Percentiles rank a stretch among this genome's conserved stretches.
These are phyloP conservation scores for Fusarium devonianum DNA, from an alignment of 2,329 filamentous ascomycete genomes.

Conservation along the genomic window DNA sequence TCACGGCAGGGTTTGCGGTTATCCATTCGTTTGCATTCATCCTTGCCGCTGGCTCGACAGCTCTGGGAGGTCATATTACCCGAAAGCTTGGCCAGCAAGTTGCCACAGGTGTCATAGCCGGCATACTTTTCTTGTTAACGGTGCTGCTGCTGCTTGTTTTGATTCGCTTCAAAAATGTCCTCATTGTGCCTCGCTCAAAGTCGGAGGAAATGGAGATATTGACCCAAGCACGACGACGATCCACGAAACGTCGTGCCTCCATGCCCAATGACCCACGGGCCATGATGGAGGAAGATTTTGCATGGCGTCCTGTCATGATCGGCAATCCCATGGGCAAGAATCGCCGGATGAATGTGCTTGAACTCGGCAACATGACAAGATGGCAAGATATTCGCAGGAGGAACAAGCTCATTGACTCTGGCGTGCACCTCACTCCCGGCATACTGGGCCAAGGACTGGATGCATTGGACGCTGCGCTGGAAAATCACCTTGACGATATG, in stretches of 20 bases:
- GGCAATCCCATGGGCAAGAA: conserved; percentile 74
- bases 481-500: conserved; percentile 48
- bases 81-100: conserved; percentile 71
- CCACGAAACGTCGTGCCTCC: conserved; percentile 54
- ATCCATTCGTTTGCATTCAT: conserved; percentile 75
- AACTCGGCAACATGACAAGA: conserved; percentile 71
- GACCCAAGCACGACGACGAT: conserved; percentile 58
- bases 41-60: conserved; percentile 72
- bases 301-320: conserved; percentile 75
- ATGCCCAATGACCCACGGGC: conserved; percentile 50
- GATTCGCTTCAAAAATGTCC: conserved; percentile 69
- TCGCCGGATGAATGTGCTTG: conserved; percentile 74
- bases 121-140: conserved; percentile 70
- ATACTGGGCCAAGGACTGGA: conserved; percentile 48
- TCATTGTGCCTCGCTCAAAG: conserved; percentile 71
- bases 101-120: conserved; percentile 72
- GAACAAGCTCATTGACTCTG: conserved; percentile 63
- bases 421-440: conserved; percentile 47
- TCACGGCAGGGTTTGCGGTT: conserved; percentile 74
- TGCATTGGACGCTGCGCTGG: conserved; percentile 48
- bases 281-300: conserved; percentile 58
- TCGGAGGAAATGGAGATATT: conserved; percentile 62
- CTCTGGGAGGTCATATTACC: conserved; percentile 71
- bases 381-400: conserved; percentile 75
- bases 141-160: conserved; percentile 68